These are phyloP conservation scores for Trametes gibbosa DNA, from an alignment of 768 basidiomycete genomes.

Conservation along the genomic window DNA sequence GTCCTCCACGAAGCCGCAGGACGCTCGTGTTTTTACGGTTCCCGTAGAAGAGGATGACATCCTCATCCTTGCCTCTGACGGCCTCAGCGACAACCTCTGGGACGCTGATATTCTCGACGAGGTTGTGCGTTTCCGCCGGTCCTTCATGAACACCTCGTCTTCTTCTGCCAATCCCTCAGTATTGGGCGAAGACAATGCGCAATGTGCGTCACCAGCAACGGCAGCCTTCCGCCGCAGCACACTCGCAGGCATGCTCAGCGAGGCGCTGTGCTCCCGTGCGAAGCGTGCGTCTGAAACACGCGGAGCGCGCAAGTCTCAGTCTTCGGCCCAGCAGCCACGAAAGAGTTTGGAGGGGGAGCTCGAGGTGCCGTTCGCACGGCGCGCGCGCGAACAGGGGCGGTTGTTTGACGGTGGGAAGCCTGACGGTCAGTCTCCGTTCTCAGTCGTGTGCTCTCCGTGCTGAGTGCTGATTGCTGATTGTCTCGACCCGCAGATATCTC, in stretches of 20 bases:
- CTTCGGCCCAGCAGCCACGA: neutral
- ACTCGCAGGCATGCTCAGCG: conserved; percentile 68
- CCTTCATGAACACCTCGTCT: conserved; percentile 24
- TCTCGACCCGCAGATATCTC: conserved; percentile 50
- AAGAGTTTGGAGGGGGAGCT: conserved; percentile 25
- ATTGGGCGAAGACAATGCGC: neutral
- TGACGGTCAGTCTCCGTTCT: conserved; percentile 57
- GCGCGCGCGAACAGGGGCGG: conserved; percentile 72
- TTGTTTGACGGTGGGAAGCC: conserved; percentile 78
- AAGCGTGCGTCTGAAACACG: conserved; percentile 57
- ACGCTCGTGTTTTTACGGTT: conserved; percentile 68
- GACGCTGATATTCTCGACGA: conserved; percentile 86
- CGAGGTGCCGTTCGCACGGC: conserved; percentile 83
- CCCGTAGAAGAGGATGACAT: conserved; percentile 73
- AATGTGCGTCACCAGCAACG: conserved; percentile 3
- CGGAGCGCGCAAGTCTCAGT: neutral
- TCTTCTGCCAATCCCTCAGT: conserved; percentile 1
- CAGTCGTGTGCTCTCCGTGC: neutral
- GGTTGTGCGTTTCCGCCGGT: conserved; percentile 54
- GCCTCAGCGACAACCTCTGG: conserved; percentile 85
- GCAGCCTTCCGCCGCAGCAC: conserved; percentile 45
- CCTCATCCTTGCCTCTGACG: conserved; percentile 79
- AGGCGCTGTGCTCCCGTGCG: conserved; percentile 80
- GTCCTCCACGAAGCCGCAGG: conserved; percentile 57
- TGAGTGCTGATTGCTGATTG: neutral